Percentiles rank a stretch among this genome's conserved stretches.
Conservation (phyloP, 768 basidiomycete genomes). For the Hygrophorus russula region DNA sequence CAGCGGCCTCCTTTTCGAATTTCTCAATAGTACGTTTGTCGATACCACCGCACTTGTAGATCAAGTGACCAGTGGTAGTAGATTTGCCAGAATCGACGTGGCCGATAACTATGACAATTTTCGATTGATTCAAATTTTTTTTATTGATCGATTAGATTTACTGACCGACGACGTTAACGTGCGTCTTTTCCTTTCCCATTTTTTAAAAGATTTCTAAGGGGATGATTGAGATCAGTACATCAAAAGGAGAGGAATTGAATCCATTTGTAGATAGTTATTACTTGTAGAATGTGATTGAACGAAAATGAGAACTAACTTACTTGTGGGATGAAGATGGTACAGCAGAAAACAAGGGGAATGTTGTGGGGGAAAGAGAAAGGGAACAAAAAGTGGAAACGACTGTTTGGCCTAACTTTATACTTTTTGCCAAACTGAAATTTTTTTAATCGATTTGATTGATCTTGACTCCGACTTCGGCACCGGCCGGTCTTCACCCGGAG, state of each 20-base stretch:
- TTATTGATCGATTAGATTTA: slow-evolving; percentile 17
- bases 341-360: slow-evolving; percentile 23
- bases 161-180: slow-evolving; percentile 97
- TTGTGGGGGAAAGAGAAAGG: slow-evolving; percentile 32
- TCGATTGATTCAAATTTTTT: slow-evolving; percentile 15
- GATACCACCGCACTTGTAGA: slow-evolving; percentile 99
- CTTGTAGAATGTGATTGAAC: slow-evolving; percentile 19
- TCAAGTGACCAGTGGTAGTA: slow-evolving; percentile 99
- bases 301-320: slow-evolving; percentile 20
- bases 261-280: no score
- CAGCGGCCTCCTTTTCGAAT: slow-evolving; percentile 99
- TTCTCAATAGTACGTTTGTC: slow-evolving; percentile 99
- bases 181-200: slow-evolving; percentile 95
- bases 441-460: slow-evolving; percentile 53
- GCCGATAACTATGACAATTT: slow-evolving; percentile 67
- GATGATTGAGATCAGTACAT: slow-evolving; percentile 15
- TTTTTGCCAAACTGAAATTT: slow-evolving; percentile 31
- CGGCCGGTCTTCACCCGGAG: slow-evolving; percentile 9
- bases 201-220: slow-evolving; percentile 48
- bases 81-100: slow-evolving; percentile 99
- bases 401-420: slow-evolving; percentile 58
- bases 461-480: slow-evolving; percentile 31
- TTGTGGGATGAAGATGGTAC: slow-evolving; percentile 11
- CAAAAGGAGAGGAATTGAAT: slow-evolving; percentile 10
- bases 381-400: slow-evolving; percentile 28